phyloP scores from a whole-genome alignment of 139 green algal species.

The Chlorella ohadii region DNA sequence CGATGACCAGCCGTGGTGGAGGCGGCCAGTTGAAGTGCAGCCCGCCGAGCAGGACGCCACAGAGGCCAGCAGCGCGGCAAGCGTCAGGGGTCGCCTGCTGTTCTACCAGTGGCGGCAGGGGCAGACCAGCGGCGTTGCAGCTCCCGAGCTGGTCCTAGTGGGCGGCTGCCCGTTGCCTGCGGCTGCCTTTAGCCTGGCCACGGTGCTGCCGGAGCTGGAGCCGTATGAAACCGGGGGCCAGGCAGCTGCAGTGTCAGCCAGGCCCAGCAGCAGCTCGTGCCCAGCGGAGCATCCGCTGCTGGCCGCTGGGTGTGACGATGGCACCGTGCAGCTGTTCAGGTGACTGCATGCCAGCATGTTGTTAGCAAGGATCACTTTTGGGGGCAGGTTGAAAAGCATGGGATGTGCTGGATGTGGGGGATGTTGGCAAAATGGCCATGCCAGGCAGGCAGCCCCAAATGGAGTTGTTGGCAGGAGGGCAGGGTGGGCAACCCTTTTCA shows the following conservation, averaged over 20 bases:
- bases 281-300: no score
- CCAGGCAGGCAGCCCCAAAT: no score
- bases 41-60: no score
- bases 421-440: background rate
- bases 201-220: conserved; percentile 8
- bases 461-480: no score
- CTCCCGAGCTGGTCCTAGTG: conserved; percentile 3
- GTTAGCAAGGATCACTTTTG: no score
- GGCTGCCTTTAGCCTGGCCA: conserved; percentile 26
- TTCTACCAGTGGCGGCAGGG: background rate
- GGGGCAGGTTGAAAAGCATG: no score
- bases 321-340: conserved; percentile 18
- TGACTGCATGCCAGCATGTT: background rate
- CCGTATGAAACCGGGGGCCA: background rate
- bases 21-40: background rate
- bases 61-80: background rate
- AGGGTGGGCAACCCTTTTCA: no score
- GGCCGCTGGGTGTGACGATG: conserved; percentile 19
- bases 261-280: background rate
- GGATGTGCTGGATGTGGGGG: background rate
- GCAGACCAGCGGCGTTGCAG: background rate
- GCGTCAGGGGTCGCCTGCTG: background rate
- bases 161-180: background rate
- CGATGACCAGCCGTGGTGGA: conserved; percentile 3
- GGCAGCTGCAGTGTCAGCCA: background rate